Evolutionary conservation across 192 early-diverging fungal genomes (phyloP), one percentile per base, ranked within the genome.

Genomic region (Phlyctochytrium arcticum): DNA sequence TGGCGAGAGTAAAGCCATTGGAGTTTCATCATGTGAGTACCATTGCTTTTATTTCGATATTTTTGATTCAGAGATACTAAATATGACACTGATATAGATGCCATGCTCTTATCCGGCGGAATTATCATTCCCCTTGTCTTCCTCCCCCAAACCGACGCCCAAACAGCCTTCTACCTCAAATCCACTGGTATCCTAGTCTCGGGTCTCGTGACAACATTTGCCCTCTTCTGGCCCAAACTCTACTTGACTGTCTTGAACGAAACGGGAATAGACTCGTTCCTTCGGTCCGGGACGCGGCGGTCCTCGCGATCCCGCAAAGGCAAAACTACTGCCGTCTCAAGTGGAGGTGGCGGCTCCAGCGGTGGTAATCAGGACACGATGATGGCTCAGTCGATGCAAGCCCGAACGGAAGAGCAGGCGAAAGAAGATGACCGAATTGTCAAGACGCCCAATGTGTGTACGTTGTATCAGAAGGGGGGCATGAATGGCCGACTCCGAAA

Each of bases 161-260:
- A 6, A 12, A 7, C 36, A 6, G 48, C 62, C 5, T 64, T 64
- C 49, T 54, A 64, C 51, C 49, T 64, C 49, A 64, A 64, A 36
- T 53, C 49, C 12, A 36, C 50, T 15, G 62, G 49, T 10, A 54
- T 64, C n/a, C n/a, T 54, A 15, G 8, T 64, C 15, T 64, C 49
- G 1, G 62, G 62, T 15, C 10, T 33, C 1, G 35, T 64, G 2
- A 64, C 49, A 36, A 54, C 48, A 5, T 54, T 64, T 23, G 26
- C 36, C n/a, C 51, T 64, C 31, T 64, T 64, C 62, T 54, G 51
- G 49, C 48, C 62, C 32, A 64, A 54, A 33, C 35, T 64, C 12
- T 53, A 19, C 5, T 27, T 27, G 4, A 27, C 50, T 30, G 9
- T 53, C 24, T 12, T 44, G 15, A 44, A n/a, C 21, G 42, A 44